Conservation (phyloP, 1,139 yeast species). For the Debaryomyces coudertii region DNA sequence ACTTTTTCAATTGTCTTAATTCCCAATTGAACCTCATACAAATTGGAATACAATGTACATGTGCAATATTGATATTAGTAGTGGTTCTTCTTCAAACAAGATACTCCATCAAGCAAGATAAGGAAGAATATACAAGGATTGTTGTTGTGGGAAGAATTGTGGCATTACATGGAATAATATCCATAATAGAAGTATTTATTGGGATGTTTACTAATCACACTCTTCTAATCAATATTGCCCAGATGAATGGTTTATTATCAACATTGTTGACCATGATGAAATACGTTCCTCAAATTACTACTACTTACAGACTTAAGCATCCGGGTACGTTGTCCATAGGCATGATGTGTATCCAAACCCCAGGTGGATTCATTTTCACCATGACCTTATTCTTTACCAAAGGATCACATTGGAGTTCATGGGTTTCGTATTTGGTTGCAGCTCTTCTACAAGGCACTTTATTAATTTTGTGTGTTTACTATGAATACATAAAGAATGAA, state of each 20-base stretch:
- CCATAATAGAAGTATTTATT: conserved; percentile 37
- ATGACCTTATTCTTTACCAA: conserved; percentile 68
- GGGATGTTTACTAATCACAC: conserved; percentile 29
- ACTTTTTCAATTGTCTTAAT: conserved; percentile 63
- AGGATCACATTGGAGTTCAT: conserved; percentile 85
- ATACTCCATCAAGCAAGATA: conserved; percentile 50
- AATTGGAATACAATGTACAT: conserved; percentile 66
- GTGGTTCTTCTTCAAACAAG: conserved; percentile 54
- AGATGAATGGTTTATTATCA: conserved; percentile 63
- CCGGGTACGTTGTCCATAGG: conserved; percentile 80
- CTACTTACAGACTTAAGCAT: conserved; percentile 70
- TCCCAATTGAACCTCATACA: conserved; percentile 73
- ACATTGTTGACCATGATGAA: conserved; percentile 67
- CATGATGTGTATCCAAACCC: conserved; percentile 88
- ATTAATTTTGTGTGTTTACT: conserved; percentile 41
- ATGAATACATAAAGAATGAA: conserved; percentile 35
- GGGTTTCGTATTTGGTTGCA: conserved; percentile 80
- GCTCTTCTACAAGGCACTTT: conserved; percentile 62
- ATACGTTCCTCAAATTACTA: conserved; percentile 78
- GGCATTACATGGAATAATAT: conserved; percentile 35
- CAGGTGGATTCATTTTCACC: conserved; percentile 85
- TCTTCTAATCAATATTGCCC: conserved; percentile 48
- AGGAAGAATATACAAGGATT: conserved; percentile 47
- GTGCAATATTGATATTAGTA: conserved; percentile 63
- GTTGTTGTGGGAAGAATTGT: conserved; percentile 45